These are phyloP conservation scores for Pseudevernia furfuracea DNA, from an alignment of 495 filamentous ascomycete genomes.

Conservation along the genomic window DNA sequence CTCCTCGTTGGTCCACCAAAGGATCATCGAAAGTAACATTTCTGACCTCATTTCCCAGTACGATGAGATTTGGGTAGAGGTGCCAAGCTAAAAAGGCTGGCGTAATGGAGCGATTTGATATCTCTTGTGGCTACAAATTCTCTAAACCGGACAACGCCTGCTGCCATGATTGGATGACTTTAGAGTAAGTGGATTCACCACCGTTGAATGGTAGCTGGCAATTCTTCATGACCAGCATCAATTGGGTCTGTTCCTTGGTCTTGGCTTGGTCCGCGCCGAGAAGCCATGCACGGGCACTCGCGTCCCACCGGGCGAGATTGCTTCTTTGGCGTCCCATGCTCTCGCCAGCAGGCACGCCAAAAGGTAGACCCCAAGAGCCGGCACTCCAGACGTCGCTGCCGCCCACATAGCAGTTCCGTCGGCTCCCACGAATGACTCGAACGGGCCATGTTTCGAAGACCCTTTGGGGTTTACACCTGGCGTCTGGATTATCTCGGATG, in stretches of 20 bases:
- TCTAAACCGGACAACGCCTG: constrained; percentile 26
- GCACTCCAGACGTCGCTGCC: constrained; percentile 34
- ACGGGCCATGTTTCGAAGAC: constrained; percentile 15
- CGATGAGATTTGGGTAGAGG: constrained; percentile 35
- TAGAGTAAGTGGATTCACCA: constrained; percentile 10
- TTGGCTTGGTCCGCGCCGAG: constrained; percentile 27
- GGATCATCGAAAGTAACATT: constrained; percentile 22
- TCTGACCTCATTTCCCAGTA: constrained; percentile 13
- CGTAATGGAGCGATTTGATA: constrained; percentile 26
- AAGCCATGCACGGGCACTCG: constrained; percentile 33
- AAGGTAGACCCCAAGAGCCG: constrained; percentile 31
- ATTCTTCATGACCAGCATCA: constrained; percentile 21
- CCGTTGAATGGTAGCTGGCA: constrained; percentile 9
- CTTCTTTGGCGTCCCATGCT: constrained; percentile 29
- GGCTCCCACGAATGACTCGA: constrained; percentile 21
- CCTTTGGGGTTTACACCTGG: constrained; percentile 20
- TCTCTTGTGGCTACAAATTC: constrained; percentile 24
- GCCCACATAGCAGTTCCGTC: constrained; percentile 38
- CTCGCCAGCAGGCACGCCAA: constrained; percentile 37
- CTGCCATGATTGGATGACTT: constrained; percentile 16
- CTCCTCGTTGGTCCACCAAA: constrained; percentile 12
- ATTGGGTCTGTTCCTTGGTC: constrained; percentile 27
- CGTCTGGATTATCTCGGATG: constrained; percentile 31
- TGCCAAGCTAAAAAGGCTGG: constrained; percentile 35
- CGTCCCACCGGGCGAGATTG: constrained; percentile 35